Base-by-base conservation (phyloP, 257 asterid species). In the Primulina tabacum region DNA sequence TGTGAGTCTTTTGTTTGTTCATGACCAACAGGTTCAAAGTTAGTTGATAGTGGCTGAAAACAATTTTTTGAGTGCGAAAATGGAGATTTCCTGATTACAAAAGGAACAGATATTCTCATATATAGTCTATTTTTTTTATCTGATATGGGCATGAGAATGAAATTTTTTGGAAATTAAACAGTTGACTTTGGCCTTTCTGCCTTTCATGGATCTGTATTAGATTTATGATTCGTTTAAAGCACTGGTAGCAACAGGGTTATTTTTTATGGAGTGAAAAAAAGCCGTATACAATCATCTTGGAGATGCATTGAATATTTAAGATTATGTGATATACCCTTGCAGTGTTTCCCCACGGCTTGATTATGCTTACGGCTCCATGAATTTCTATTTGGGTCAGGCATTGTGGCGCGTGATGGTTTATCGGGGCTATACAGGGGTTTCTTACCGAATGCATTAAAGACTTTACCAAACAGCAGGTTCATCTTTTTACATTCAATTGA, bases 1-100 rank as follows among this genome's bases (percentile, higher is more conserved):
- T 24, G 26, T 24, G 26, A 24, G 26, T 71, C 37, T 32, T 62
- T 50, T 61, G 68, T 12, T 16, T 16, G n/a, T 47, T 71, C 53
- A 11, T 47, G 20, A 12, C 33, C 20, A 71, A 60, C 37, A 62
- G 53, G 33, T 30, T 71, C 30, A 30, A 30, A 30, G 30, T 38
- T 70, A 7, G 26, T 29, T 12, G 43, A 70, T 29, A 9, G 29
- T 70, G 61, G 30, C 43, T 17, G 10, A 16, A 6, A 34, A 43
- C 11, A 26, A 70, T 7, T 57, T 69, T 47, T 40, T 24, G 58
- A 69, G 52, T 57, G 73, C 35, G 58, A 58, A 16, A 47, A 16
- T 14, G 65, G 37, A 21, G 7, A 21, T 57, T n/a, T 18, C 12
- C 16, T 62, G 56, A 47, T 12, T 43, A 3, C 11, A 12, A 21